These are phyloP conservation scores for Podaxis pistillaris DNA, from an alignment of 768 basidiomycete species.

Conservation along the genomic window DNA sequence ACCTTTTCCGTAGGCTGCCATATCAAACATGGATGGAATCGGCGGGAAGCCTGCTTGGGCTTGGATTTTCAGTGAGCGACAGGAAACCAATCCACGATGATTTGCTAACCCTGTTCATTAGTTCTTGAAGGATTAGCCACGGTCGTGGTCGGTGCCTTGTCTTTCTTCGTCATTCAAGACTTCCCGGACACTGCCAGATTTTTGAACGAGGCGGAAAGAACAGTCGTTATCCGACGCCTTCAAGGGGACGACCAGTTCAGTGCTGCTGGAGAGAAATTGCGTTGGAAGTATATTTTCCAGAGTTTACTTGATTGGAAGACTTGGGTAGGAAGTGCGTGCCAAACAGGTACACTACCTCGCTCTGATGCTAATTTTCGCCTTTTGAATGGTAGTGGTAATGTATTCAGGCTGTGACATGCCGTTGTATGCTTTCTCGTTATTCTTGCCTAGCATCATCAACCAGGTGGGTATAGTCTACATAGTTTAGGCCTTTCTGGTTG, in stretches of 20 bases:
- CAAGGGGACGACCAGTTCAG: conserved; percentile 70
- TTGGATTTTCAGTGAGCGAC: conserved; percentile 64
- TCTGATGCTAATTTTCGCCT: neutral
- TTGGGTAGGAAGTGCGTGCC: conserved; percentile 49
- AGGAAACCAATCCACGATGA: neutral
- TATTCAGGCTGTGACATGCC: conserved; percentile 62
- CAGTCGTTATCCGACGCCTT: conserved; percentile 61
- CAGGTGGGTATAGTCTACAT: conserved; percentile 42
- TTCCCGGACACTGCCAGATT: conserved; percentile 83
- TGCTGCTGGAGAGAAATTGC: conserved; percentile 65
- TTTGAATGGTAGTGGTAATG: conserved; percentile 42
- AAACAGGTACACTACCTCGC: neutral
- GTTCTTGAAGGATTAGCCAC: conserved; percentile 69
- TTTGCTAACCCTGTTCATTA: conserved; percentile 14
- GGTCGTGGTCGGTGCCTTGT: conserved; percentile 59
- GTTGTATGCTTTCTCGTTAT: conserved; percentile 74
- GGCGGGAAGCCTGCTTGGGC: conserved; percentile 66
- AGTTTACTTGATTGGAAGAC: conserved; percentile 75
- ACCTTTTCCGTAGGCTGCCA: conserved; percentile 42
- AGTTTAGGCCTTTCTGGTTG: neutral
- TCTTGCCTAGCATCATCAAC: conserved; percentile 77
- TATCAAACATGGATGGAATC: conserved; percentile 69
- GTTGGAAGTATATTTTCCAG: conserved; percentile 54
- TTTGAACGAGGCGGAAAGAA: conserved; percentile 68
- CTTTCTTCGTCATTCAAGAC: conserved; percentile 80